Conservation (phyloP, 2,329 filamentous ascomycete genomes). For the Claviceps sp. region DNA sequence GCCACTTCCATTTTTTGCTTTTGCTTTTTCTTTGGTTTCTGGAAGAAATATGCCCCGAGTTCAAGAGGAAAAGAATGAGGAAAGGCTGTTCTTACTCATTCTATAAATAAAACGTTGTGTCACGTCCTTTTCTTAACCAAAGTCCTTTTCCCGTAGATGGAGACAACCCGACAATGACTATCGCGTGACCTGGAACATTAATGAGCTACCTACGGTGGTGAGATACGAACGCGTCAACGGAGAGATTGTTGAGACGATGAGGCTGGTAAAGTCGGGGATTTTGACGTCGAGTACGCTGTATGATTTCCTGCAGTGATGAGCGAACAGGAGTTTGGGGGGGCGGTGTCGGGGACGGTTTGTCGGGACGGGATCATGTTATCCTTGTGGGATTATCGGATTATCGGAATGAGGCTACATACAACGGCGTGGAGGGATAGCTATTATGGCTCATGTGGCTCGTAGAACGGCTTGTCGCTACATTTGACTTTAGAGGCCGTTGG, state of each 20-base stretch:
- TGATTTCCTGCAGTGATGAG: conserved; percentile 2
- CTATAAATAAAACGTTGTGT: not conserved
- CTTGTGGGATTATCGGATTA: no score
- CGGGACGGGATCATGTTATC: not conserved
- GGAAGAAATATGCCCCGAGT: not conserved
- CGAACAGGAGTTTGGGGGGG: not conserved
- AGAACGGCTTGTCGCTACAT: no score
- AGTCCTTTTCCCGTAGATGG: conserved; percentile 16
- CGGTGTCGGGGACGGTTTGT: not conserved
- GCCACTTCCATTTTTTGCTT: not conserved
- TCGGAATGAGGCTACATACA: no score
- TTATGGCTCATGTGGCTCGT: no score
- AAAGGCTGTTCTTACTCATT: no score
- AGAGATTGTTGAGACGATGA: conserved; percentile 9
- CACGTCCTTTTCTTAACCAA: not conserved
- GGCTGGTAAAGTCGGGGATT: conserved; percentile 5
- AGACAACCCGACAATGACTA: conserved; percentile 18
- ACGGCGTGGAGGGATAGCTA: no score
- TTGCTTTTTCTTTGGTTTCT: not conserved
- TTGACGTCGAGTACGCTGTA: conserved; percentile 1
- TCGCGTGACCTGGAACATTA: conserved; percentile 20
- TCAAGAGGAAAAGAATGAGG: not conserved
- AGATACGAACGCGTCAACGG: conserved; percentile 19
- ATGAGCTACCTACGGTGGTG: conserved; percentile 20
- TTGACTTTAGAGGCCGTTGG: no score